phyloP scores from a whole-genome alignment of 2,329 filamentous ascomycete genomes.

The Cytospora leucostoma region DNA sequence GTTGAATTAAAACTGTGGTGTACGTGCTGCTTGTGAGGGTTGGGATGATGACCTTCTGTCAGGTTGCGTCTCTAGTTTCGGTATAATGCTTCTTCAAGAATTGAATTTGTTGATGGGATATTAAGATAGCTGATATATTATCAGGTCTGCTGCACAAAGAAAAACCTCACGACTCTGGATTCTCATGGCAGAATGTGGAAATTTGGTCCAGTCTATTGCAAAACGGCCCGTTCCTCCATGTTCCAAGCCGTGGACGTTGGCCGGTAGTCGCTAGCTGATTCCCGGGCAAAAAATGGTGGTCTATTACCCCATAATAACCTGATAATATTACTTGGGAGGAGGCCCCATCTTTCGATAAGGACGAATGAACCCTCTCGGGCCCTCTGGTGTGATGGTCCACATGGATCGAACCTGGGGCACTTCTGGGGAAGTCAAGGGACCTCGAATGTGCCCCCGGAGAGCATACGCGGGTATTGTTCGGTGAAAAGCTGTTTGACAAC shows the following conservation, averaged over 20 bases:
- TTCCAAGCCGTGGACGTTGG: slow-evolving; percentile 4
- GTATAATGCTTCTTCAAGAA: neutral
- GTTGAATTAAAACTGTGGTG: neutral
- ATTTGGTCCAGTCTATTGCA: slow-evolving; percentile 2
- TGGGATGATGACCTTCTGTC: neutral
- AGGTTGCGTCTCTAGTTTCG: neutral
- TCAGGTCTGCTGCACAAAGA: neutral
- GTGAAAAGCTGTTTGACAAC: too few relatives aligned
- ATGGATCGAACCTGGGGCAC: neutral
- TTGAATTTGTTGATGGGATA: neutral
- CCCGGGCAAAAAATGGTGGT: slow-evolving; percentile 12
- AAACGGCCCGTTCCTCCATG: slow-evolving; percentile 20
- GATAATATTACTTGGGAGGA: slow-evolving; percentile 1
- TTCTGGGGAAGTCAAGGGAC: neutral
- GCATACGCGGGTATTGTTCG: neutral
- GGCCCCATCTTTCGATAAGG: neutral
- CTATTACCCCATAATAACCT: slow-evolving; percentile 30
- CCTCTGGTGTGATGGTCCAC: neutral
- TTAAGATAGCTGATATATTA: neutral
- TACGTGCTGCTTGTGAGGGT: neutral
- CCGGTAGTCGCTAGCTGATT: slow-evolving; percentile 17
- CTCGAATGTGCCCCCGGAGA: neutral
- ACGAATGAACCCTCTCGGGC: neutral
- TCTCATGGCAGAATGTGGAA: neutral
- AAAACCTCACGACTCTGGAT: neutral